Evolutionary conservation across 176 grass and related monocot species (phyloP), one percentile per base, ranked within the genome.

Genomic region (Phyllostachys edulis): DNA sequence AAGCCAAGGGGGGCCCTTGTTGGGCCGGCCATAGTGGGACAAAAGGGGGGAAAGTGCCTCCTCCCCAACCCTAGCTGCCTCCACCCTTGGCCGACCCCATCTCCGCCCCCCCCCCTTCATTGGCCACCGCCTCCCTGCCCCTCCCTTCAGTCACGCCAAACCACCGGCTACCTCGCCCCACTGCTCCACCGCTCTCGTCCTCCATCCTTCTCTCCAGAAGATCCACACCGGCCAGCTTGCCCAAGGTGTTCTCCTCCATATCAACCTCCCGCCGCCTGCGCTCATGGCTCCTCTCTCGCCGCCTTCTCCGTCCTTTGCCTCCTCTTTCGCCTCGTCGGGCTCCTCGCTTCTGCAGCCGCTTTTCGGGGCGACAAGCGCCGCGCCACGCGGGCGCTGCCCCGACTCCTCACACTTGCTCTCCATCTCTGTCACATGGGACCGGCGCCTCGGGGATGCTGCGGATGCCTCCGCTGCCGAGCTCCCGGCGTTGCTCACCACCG

Each of bases 391-490:
- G 11, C 84, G 85, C 67, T 92, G 96, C 91, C 75, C 89, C 0
- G 84, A 90, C 63, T 90, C 91, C 73, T 81, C 84, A 4, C 79
- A 82, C 24, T 91, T 93, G 69, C 82, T 93, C 67, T 94, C 96
- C 38, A 89, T 96, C 73, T 87, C 91, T 74, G 91, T 99, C 38
- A 65, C 81, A 17, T 99, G 96, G 96, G 91, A 99, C 83, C 80
- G 91, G 5, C 73, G 42, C n/a, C 73, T 69, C 1, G 85, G 75
- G 27, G 82, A 83, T 21, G 63, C 26, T 10, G 69, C 36, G 5
- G 79, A 13, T 3, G 47, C 61, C n/a, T 82, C 73, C 1, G 52
- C 46, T 6, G 71, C 73, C 11, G 16, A 71, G 9, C 83, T 89
- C 51, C 90, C 90, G 20, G 79, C 79, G 73, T 68, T 21, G 0